phyloP scores from a whole-genome alignment of 768 basidiomycete species.

The Saitozyma podzolica region DNA sequence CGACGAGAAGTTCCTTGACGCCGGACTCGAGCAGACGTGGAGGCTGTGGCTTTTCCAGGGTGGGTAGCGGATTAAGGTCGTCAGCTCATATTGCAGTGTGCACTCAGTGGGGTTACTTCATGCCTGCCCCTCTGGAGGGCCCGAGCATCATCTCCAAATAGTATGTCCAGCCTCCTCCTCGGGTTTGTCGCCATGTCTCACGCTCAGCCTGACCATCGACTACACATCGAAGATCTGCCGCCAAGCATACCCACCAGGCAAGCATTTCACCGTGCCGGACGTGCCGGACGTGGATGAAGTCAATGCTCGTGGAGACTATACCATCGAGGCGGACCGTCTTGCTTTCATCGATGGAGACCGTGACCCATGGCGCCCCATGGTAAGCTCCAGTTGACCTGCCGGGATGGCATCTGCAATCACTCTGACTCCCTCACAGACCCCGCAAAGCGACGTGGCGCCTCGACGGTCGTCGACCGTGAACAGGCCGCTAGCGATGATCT shows the following conservation, averaged over 20 bases:
- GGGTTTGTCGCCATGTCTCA: conserved; percentile 44
- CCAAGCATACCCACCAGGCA: conserved; percentile 66
- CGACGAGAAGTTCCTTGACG: conserved; percentile 64
- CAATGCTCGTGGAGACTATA: conserved; percentile 81
- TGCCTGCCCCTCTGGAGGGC: conserved; percentile 60
- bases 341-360: conserved; percentile 66
- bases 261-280: conserved; percentile 68
- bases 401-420: conserved; percentile 13
- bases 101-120: conserved; percentile 95
- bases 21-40: conserved; percentile 72
- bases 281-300: conserved; percentile 79
- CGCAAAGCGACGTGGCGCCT: conserved; percentile 56
- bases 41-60: conserved; percentile 83
- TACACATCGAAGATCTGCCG: conserved; percentile 69
- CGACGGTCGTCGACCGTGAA: conserved; percentile 69
- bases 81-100: conserved; percentile 56
- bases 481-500: conserved; percentile 82
- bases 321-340: conserved; percentile 72
- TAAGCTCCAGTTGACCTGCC: conserved; percentile 15
- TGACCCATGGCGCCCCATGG: conserved; percentile 84
- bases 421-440: conserved; percentile 35
- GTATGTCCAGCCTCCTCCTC: conserved; percentile 20
- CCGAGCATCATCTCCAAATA: conserved; percentile 74
- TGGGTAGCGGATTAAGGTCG: conserved; percentile 3
- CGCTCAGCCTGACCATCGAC: conserved; percentile 61